A percentile compares a stretch with the other conserved stretches of the same genome.
Evolutionary conservation across 192 early-diverging fungal species (phyloP).

Genomic region (Jimgerdemannia lactiflua): DNA sequence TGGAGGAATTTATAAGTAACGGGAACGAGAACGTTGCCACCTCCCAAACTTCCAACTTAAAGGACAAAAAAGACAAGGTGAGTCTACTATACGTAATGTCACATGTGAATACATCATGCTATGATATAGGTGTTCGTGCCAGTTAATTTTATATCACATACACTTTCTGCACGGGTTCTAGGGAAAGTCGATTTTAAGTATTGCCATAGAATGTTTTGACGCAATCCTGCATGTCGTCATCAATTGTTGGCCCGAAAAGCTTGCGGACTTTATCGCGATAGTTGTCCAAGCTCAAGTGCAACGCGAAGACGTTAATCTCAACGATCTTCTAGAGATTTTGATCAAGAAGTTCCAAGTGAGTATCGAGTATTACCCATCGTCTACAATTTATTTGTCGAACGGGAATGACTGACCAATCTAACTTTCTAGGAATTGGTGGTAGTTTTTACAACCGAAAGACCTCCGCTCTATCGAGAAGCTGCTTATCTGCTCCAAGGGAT

Average conservation of each 20-base stretch:
- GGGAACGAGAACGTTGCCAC: constrained; percentile 6
- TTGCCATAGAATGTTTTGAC: constrained; percentile 11
- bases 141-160: neutral
- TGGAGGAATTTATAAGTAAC: constrained; percentile 22
- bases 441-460: constrained; percentile 31
- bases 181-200: constrained; percentile 18
- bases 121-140: neutral
- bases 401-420: too few species aligned
- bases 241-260: constrained; percentile 23
- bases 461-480: constrained; percentile 45
- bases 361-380: neutral
- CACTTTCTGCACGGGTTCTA: neutral
- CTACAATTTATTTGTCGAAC: too few species aligned
- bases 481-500: constrained; percentile 34
- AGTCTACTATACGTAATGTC: neutral
- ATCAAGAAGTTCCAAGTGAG: constrained; percentile 25
- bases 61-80: constrained; percentile 19
- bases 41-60: neutral
- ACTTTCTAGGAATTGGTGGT: constrained; percentile 23
- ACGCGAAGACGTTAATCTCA: neutral
- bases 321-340: constrained; percentile 9
- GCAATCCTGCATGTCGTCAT: constrained; percentile 10
- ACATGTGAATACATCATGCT: neutral
- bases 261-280: constrained; percentile 13
- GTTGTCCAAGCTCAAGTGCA: neutral